These are phyloP conservation scores for Pseudonitzschia delicatissima DNA, from an alignment of 108 stramenopile species.

Conservation along the genomic window DNA sequence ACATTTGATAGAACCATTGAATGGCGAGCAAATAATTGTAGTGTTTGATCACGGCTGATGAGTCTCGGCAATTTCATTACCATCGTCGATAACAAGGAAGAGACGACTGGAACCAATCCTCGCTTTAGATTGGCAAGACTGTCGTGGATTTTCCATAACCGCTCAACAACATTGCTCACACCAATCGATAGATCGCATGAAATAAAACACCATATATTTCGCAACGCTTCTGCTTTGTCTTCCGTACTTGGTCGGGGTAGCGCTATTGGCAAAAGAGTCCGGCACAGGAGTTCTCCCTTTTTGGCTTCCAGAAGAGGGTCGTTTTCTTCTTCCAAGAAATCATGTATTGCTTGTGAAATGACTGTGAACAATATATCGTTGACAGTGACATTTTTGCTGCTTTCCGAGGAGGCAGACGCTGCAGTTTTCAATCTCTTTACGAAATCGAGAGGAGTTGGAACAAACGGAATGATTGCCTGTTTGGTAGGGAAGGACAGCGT, in stretches of 20 bases:
- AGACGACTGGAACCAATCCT: too few species aligned
- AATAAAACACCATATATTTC: neutral
- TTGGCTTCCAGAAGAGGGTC: neutral
- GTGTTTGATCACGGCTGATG: neutral
- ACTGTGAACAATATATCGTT: neutral
- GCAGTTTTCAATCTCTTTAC: neutral
- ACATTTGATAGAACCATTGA: neutral
- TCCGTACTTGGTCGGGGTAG: neutral
- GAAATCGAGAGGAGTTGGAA: neutral
- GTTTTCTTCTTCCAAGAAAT: neutral
- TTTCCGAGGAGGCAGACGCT: neutral
- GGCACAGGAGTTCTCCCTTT: neutral
- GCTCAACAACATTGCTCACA: neutral
- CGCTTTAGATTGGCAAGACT: too few species aligned
- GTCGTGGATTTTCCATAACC: too few species aligned
- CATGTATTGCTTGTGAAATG: neutral
- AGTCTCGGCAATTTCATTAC: neutral
- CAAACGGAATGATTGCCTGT: neutral
- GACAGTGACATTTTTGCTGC: neutral
- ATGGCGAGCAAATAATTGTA: neutral
- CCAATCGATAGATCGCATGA: neutral
- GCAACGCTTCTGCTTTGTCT: neutral
- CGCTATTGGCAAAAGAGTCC: neutral
- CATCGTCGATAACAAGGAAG: too few species aligned
- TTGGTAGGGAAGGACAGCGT: neutral